These are phyloP conservation scores for Glebionis coronaria DNA, from an alignment of 129 eudicot genomes.

Conservation along the genomic window DNA sequence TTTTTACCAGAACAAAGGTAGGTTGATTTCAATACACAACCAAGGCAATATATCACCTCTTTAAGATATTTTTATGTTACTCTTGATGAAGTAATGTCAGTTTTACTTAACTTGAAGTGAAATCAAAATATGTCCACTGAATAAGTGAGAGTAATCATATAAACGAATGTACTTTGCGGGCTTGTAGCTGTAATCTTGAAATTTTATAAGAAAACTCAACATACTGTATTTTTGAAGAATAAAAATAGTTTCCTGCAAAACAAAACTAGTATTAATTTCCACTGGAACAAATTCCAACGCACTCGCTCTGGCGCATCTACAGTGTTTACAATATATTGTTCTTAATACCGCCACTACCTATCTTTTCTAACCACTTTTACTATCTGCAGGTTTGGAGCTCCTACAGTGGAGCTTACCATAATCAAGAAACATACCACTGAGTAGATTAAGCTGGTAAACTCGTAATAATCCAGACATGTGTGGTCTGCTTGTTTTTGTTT, in stretches of 20 bases:
- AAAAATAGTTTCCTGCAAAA: not conserved
- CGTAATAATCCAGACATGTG: constrained; percentile 16
- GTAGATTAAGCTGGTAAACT: not conserved
- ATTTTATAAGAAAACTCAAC: not conserved
- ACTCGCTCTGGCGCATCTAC: too few relatives aligned
- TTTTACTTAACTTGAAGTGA: not conserved
- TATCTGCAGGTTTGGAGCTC: constrained; percentile 29
- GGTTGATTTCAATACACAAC: too few relatives aligned
- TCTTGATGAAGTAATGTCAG: too few relatives aligned
- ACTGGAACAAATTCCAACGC: too few relatives aligned
- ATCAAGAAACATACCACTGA: constrained; percentile 24
- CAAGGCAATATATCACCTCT: too few relatives aligned
- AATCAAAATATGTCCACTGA: not conserved
- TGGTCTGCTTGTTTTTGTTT: not conserved
- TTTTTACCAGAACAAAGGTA: too few relatives aligned
- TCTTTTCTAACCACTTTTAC: not conserved
- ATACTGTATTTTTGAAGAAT: too few relatives aligned
- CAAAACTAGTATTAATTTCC: too few relatives aligned
- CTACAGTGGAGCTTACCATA: constrained; percentile 21
- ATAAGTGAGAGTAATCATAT: constrained; percentile 1
- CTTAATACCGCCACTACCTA: too few relatives aligned
- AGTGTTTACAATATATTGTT: too few relatives aligned
- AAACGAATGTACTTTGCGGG: not conserved
- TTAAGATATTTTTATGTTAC: too few relatives aligned
- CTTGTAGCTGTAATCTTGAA: not conserved